Percentiles rank a stretch among this genome's conserved stretches.
Evolutionary conservation across 208 protist species (phyloP).

Genomic region (Trypanosoma brucei): DNA sequence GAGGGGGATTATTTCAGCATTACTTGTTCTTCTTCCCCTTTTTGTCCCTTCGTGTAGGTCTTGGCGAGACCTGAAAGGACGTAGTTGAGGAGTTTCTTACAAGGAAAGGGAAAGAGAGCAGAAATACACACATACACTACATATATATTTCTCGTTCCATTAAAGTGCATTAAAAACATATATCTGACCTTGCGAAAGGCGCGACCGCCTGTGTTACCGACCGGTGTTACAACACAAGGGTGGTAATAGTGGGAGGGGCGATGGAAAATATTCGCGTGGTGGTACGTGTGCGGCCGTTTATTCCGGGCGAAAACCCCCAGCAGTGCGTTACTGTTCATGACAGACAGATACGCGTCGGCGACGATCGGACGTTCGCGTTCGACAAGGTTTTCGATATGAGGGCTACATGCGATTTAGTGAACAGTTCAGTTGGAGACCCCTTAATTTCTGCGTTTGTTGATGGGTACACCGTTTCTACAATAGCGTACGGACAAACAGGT

Average conservation of each 20-base stretch:
- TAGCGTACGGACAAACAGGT: slow-evolving; percentile 94
- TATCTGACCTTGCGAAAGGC: too few species aligned
- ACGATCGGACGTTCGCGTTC: slow-evolving; percentile 84
- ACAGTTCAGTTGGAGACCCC: slow-evolving; percentile 61
- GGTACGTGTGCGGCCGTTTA: slow-evolving; percentile 85
- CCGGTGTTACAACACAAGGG: slow-evolving; percentile 11
- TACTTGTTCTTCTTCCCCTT: slow-evolving; percentile 15
- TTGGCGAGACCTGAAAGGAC: not conserved
- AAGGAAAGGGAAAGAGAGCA: too few species aligned
- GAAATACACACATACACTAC: too few species aligned
- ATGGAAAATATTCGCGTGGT: slow-evolving; percentile 76
- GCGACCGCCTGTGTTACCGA: not conserved
- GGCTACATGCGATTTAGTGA: slow-evolving; percentile 62
- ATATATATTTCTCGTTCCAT: too few species aligned
- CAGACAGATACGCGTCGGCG: slow-evolving; percentile 83
- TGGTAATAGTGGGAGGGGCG: not conserved
- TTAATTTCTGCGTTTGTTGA: slow-evolving; percentile 74
- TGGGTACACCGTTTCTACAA: slow-evolving; percentile 90
- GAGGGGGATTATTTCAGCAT: not conserved
- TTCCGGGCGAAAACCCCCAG: slow-evolving; percentile 54
- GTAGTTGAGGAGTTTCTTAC: too few species aligned
- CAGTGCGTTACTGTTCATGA: slow-evolving; percentile 43
- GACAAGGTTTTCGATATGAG: slow-evolving; percentile 82
- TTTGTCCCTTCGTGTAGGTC: slow-evolving; percentile 17
- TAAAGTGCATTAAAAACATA: too few species aligned